Base-by-base conservation (phyloP, 257 asterid species). In the Dorcoceras hygrometricum region DNA sequence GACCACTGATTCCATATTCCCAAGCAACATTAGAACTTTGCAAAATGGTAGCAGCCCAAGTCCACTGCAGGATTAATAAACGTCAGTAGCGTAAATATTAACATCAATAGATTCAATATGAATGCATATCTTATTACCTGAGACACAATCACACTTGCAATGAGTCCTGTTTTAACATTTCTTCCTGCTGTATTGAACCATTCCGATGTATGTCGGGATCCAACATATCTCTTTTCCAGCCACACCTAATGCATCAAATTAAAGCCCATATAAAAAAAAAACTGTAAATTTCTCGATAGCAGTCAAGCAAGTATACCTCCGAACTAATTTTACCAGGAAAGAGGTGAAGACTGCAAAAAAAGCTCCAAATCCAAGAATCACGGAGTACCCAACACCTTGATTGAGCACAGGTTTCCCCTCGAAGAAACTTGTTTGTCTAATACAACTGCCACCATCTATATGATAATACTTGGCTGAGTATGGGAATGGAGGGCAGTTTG, bases 101-200 rank as follows among this genome's bases (percentile, higher is more conserved):
- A 6, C 24, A 39, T 28, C 23, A 11, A 68, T 12, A 11, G 22
- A 27, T 14, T 59, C 46, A 29, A 19, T 22, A 29, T 28, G 8
- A 8, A 22, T 61, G 29, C 27, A 25, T 51, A 24, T 19, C 61
- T 14, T 4, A 53, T 67, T 81, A 91, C 98, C 97, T 91, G 97
- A 39, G 96, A 91, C 5, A 89, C 98, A 24, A 91, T 87, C 12
- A 91, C 98, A 69, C 98, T 89, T 6, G 98, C 98, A 67, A 89
- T 91, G 18, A 89, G 95, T 54, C 98, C 98, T 7, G 98, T 91
- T 78, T 89, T 89, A 11, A 91, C 96, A 71, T 87, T 89, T 75
- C 98, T 79, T 39, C 97, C 98, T 8, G 97, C 98, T 20, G 98
- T 91, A 50, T 91, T 91, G 82, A 91, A 91, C 97, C 98, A 91